Base-by-base conservation (phyloP, 2,329 filamentous ascomycete genomes). In the Colletotrichum filicis region DNA sequence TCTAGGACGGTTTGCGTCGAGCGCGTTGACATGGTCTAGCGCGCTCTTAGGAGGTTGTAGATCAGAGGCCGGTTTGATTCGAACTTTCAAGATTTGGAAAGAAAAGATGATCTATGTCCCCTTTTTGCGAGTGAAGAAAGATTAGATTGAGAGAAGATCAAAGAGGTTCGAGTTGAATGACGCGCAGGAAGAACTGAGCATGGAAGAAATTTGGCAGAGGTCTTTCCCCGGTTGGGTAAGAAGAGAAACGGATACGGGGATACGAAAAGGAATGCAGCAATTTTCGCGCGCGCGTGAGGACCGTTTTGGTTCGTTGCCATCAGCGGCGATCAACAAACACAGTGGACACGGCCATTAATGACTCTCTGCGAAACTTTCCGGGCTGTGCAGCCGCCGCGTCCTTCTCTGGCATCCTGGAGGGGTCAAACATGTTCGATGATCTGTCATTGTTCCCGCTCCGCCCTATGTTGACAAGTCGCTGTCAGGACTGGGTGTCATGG, bases 301-400 rank as follows among this genome's bases (percentile, higher is more conserved):
- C 52, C 22, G 12, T 28, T 59, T 46, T 59, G 68, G 49, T 14
- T 49, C 28, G 52, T 35, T 1, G 11, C 26, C 19, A 32, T 28
- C 42, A 22, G 19, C 30, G 19, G 32, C 55, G 55, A 53, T 19
- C 14, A 24, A 19, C 30, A 32, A 49, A 49, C 8, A n/a, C 19
- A 49, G 37, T 42, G 6, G 19, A 19, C 37, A 19, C 37, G 37
- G 37, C 37, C 42, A 49, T 22, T 9, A 49, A 59, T 62, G 68
- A 71, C 68, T 71, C 63, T 65, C 24, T 12, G 2, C 60, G 55
- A 73, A 73, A 73, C 66, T 66, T 65, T 19, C 35, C 60, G 49
- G 66, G 28, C 55, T 46, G 22, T 9, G 32, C 16, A n/a, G 2
- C 19, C 59, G 32, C 37, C 42, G 19, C 42, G 42, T 22, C 42